These are phyloP conservation scores for Hygrophorus pudorinus DNA, from an alignment of 768 basidiomycete genomes.

Conservation along the genomic window DNA sequence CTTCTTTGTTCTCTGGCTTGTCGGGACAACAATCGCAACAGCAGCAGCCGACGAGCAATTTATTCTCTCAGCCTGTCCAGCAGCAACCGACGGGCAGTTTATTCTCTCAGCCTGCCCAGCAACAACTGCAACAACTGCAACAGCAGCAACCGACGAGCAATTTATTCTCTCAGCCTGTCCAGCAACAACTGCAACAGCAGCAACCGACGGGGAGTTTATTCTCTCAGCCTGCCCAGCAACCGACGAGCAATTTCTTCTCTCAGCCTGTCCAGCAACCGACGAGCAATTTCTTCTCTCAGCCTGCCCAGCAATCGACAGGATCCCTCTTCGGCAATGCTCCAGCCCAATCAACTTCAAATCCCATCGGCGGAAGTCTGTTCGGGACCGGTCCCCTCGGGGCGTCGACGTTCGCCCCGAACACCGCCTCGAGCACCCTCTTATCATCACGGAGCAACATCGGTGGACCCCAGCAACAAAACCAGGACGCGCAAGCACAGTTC, in stretches of 20 bases:
- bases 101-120: conserved; percentile 19
- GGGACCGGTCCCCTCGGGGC: no score
- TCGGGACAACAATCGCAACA: conserved; percentile 20
- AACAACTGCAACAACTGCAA: conserved; percentile 20
- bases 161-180: conserved; percentile 18
- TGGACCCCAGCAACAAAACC: conserved; percentile 31
- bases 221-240: conserved; percentile 17
- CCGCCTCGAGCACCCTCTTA: conserved; percentile 12
- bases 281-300: conserved; percentile 21
- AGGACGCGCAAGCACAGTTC: conserved; percentile 50
- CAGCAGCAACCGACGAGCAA: conserved; percentile 13
- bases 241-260: no score
- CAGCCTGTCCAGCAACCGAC: no score
- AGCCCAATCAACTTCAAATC: conserved; percentile 14
- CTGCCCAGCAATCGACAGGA: conserved; percentile 14
- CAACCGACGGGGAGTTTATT: conserved; percentile 19
- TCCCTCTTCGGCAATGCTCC: conserved; percentile 15
- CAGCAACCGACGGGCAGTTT: conserved; percentile 19
- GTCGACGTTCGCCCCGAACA: no score
- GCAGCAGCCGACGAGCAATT: conserved; percentile 12
- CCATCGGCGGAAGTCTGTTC: conserved; percentile 8
- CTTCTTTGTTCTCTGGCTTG: conserved; percentile 17
- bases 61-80: conserved; percentile 18
- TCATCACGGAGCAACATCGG: conserved; percentile 17
- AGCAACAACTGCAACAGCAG: conserved; percentile 18